Percentiles rank a stretch among this genome's conserved stretches.
Conservation (phyloP, 164 flowering plant species). For the Santalum album region DNA sequence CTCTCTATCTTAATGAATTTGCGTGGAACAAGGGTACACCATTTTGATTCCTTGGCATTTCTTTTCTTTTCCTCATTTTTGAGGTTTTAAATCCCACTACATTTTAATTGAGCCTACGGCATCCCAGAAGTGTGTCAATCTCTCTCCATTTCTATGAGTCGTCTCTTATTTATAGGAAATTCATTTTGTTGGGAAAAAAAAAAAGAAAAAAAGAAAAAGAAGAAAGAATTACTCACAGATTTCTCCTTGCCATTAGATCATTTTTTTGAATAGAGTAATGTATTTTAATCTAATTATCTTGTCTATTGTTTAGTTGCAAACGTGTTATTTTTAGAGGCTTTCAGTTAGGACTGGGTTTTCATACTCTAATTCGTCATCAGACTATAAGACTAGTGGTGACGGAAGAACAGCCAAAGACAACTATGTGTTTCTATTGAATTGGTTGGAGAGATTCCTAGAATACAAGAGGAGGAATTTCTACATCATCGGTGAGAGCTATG, state of each 20-base stretch:
- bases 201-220: no score
- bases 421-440: not conserved
- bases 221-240: no score
- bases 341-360: conserved; percentile 68
- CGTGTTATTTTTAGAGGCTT: conserved; percentile 68
- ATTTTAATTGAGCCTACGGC: no score
- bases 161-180: no score
- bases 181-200: no score
- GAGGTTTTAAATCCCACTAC: no score
- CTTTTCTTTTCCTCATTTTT: not conserved
- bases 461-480: not conserved
- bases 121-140: no score
- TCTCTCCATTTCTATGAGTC: no score
- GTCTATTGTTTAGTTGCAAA: conserved; percentile 71
- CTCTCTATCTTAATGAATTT: conserved; percentile 43
- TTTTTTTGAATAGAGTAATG: no score
- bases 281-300: no score
- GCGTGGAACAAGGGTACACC: conserved; percentile 70
- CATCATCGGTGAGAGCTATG: conserved; percentile 1
- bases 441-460: not conserved
- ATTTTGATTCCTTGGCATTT: no score
- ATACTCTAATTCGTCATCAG: not conserved
- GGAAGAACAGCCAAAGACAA: not conserved
- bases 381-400: not conserved
- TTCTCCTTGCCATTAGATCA: no score